These are phyloP conservation scores for Paraglomus brasilianum DNA, from an alignment of 192 early-diverging fungal species.

Conservation along the genomic window DNA sequence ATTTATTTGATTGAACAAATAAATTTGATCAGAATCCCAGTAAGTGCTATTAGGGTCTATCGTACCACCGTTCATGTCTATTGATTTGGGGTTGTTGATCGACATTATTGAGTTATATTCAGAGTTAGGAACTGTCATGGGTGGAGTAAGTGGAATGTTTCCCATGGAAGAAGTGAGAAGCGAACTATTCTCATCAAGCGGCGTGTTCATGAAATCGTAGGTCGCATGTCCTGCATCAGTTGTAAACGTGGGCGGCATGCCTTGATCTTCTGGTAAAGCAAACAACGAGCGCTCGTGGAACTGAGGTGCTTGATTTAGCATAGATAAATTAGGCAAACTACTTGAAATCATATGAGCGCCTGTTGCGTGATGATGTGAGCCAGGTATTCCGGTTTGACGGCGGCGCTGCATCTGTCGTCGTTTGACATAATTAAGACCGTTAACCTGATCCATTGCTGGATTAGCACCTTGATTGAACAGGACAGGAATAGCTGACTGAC, in stretches of 20 bases:
- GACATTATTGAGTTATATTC: conserved; percentile 6
- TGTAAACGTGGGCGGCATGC: not conserved
- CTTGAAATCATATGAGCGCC: conserved; percentile 5
- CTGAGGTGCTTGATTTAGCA: not conserved
- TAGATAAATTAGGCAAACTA: not conserved
- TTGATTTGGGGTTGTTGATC: not conserved
- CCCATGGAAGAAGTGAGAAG: too few relatives aligned
- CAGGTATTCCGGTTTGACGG: not conserved
- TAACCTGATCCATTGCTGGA: conserved; percentile 3
- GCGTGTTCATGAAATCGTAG: not conserved
- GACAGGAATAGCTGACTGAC: not conserved
- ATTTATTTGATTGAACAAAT: not conserved
- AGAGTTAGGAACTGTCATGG: not conserved
- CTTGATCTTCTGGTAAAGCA: not conserved
- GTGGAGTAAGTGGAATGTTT: not conserved
- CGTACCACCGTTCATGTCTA: not conserved
- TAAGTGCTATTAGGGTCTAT: not conserved
- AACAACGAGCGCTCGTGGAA: conserved; percentile 15
- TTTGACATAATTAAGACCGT: too few relatives aligned
- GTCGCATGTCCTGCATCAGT: not conserved
- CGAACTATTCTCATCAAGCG: not conserved
- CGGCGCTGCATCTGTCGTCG: not conserved
- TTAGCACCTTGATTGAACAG: conserved; percentile 3
- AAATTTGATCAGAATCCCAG: conserved; percentile 19
- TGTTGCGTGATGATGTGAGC: not conserved